Evolutionary conservation across 257 asterid genomes (phyloP), one percentile per base, ranked within the genome.

Genomic region (Nicotiana noctiflora): DNA sequence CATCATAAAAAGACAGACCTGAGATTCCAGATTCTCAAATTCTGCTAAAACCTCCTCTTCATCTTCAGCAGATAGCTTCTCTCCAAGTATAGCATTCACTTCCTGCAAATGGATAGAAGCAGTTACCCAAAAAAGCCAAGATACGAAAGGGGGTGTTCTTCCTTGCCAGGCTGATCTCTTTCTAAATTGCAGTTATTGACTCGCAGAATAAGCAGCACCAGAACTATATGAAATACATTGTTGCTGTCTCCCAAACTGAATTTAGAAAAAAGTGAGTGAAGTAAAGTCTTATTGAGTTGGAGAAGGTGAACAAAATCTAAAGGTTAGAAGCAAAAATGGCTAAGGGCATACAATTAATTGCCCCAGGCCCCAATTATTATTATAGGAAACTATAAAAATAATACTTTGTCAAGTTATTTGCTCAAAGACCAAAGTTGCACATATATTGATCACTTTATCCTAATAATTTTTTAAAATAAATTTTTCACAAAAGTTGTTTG

Each of bases 1-100:
- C 53, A 46, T 80, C 7, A 79, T 25, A 76, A 56, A 68, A 76
- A 49, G 27, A 83, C 85, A 18, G 52, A 94, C 99, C 98, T 95
- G 89, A 61, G 94, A 64, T 89, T 95, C 99, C 17, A 95, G 94
- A 89, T 86, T 79, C 85, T 95, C 97, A 70, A 93, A 95, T 81
- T 95, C 98, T 29, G 97, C 97, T 79, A 95, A 84, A 81, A 95
- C 84, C 81, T 92, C 99, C 84, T 95, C 98, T 88, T 93, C 99
- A 34, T 95, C 99, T 90, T 93, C 98, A 34, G 98, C 92, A 27
- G 99, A 92, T 83, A 95, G 88, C 85, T 95, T 89, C 95, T 93
- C 99, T 85, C 96, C 99, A 92, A 95, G 81, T 63, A 95, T 89
- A 74, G 93, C 90, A 85, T 81, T 93, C 10, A 95, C 90, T 86